A percentile compares a stretch with the other conserved stretches of the same genome.
Conservation (phyloP, 1,284 basidiomycete genomes). For the Fomitopsis betulina region DNA sequence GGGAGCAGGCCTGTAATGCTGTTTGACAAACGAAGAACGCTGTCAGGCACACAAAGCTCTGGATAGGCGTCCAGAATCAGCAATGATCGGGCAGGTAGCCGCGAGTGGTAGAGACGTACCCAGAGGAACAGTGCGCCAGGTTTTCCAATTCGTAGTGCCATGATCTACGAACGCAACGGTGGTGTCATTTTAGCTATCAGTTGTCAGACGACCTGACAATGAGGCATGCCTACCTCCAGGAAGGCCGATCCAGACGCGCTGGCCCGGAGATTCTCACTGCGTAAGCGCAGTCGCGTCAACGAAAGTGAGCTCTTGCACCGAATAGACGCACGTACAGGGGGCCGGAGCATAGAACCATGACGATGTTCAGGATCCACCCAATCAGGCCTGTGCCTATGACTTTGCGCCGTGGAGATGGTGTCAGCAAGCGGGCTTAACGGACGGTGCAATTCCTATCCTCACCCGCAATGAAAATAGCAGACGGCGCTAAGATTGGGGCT, state of each 20-base stretch:
- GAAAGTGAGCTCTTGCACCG: neutral
- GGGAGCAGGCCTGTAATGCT: constrained; percentile 81
- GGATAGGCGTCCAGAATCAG: neutral
- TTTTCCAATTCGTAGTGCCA: constrained; percentile 70
- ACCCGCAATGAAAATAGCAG: constrained; percentile 84
- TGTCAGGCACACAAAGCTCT: constrained; percentile 73
- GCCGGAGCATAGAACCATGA: constrained; percentile 80
- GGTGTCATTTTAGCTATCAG: neutral
- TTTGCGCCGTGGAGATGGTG: constrained; percentile 11
- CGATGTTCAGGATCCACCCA: constrained; percentile 84
- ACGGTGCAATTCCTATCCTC: constrained; percentile 12
- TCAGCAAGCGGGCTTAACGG: neutral
- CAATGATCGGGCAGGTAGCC: neutral
- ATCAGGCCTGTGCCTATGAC: constrained; percentile 81
- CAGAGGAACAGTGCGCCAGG: constrained; percentile 71
- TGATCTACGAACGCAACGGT: constrained; percentile 44
- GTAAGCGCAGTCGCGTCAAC: constrained; percentile 2
- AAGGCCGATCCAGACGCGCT: constrained; percentile 64
- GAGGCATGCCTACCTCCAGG: constrained; percentile 43
- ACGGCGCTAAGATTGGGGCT: constrained; percentile 40
- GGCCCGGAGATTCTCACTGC: constrained; percentile 55
- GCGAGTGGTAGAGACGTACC: constrained; percentile 36
- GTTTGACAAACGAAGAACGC: constrained; percentile 84
- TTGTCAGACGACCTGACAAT: neutral
- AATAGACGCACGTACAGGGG: constrained; percentile 40